Evolutionary conservation across 75 land plant genomes (phyloP), one percentile per base, ranked within the genome.

Genomic region (Isoetes taiwanensis): DNA sequence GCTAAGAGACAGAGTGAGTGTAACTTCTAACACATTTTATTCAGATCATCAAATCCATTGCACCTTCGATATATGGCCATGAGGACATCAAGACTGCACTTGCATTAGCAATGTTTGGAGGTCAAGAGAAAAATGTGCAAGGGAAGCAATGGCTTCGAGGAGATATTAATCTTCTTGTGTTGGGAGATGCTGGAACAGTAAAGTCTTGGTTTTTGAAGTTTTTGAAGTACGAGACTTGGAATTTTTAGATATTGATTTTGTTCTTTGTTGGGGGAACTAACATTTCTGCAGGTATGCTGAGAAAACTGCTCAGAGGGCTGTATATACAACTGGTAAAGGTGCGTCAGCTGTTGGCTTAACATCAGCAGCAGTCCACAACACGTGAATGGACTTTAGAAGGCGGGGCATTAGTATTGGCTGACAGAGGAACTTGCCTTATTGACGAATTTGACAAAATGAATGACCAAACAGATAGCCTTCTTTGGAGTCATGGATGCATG

Each of bases 371-470:
- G 98, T 93, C 12, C 98, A 93, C 67, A 93, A 93, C 98, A 32
- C 68, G 81, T 48, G 98, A 93, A 43, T 93, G 98, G 98, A 93
- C 95, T 5, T 76, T 93, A 42, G 98, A 93, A 76, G 98, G 98
- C 58, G 98, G 98, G 10, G 98, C 98, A 12, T 80, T 93, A 68
- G 98, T 93, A 32, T 62, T 93, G 25, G 98, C 98, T 38, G 98
- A 93, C 57, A 71, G 78, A 64, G 98, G 98, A 27, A 76, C 87
- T 19, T 93, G 98, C 58, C 74, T 93, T 14, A 93, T 93, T 68
- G 98, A 93, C 48, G 98, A 93, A 69, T 93, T 93, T 76, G 98
- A 93, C 67, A 93, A 93, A 58, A 93, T 93, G 98, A 93, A 93
- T 70, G 98, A 93, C 59, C 98, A 93, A 46, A n/a, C n/a, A n/a